These are phyloP conservation scores for Dillenia turbinata DNA, from an alignment of 164 flowering plant genomes.

Conservation along the genomic window DNA sequence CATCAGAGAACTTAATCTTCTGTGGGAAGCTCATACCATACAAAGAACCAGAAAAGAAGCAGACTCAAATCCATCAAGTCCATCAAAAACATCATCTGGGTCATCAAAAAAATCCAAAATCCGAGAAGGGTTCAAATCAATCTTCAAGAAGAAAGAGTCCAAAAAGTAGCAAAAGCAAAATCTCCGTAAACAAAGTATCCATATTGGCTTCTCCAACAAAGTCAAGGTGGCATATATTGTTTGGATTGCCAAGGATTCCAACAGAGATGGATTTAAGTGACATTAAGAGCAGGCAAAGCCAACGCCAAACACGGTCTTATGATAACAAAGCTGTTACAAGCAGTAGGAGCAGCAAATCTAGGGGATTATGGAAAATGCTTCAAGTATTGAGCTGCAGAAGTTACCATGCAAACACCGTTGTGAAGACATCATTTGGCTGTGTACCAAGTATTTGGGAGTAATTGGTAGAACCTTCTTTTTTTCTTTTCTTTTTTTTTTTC, in stretches of 20 bases:
- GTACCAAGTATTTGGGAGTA: too few species aligned
- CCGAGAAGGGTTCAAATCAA: too few species aligned
- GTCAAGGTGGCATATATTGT: conserved; percentile 20
- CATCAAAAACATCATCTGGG: too few species aligned
- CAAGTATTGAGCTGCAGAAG: conserved; percentile 13
- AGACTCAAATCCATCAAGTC: too few species aligned
- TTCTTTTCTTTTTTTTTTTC: too few species aligned
- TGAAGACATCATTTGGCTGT: conserved; percentile 9
- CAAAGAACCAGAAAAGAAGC: conserved; percentile 4
- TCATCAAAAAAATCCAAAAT: too few species aligned
- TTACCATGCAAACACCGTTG: neutral
- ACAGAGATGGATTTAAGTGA: conserved; percentile 28
- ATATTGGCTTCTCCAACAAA: conserved; percentile 13
- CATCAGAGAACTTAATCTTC: conserved; percentile 27
- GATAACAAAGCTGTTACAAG: too few species aligned
- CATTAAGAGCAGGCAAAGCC: conserved; percentile 34
- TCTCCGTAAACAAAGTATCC: conserved; percentile 4
- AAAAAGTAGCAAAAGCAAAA: neutral
- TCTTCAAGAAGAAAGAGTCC: too few species aligned
- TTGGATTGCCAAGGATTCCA: conserved; percentile 27
- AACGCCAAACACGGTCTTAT: neutral
- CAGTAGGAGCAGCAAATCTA: too few species aligned
- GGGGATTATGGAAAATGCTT: too few species aligned
- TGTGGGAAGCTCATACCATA: conserved; percentile 41
- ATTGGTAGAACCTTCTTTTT: too few species aligned